Evolutionary conservation across 352 stramenopile species (phyloP), one percentile per base, ranked within the genome.

Genomic region (Pythium plurisporium): DNA sequence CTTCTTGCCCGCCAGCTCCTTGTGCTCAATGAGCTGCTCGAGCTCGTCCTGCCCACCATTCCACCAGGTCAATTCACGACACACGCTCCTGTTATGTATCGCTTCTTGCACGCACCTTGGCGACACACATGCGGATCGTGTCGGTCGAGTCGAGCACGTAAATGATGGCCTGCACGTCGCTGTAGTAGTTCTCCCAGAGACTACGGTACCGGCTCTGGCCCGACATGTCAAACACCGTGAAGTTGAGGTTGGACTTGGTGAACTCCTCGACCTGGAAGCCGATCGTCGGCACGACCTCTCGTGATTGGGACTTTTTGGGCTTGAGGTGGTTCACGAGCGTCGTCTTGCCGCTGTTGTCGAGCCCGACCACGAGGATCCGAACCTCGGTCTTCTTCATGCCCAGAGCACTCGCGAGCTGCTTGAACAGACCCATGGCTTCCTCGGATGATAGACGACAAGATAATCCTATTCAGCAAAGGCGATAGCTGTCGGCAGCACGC

Each of bases 271-370:
- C 87, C 57, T 94, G 78, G 69, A 96, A 96, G 43, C 88, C 88
- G 40, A 96, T 89, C 22, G 88, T 96, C 27, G 88, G 88, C 48
- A 89, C 88, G 22, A 95, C 83, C 65, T 96, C 88, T 36, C 77
- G 80, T 8, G 73, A 64, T 54, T 86, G 79, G n/a, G 71, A 85
- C 60, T 96, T 94, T 53, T 85, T 89, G 30, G 87, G 89, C 60
- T 96, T 96, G 54, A 96, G 73, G 62, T 96, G 82, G 63, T 96
- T 94, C 57, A 96, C 81, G n/a, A 96, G 72, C 31, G 89, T 96
- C 45, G 89, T 96, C 71, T 96, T 96, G 64, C 89, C 87, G 66
- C 81, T 94, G 63, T 96, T 96, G 62, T 96, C 89, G 25, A 96
- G 73, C 4, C 86, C 89, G 2, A 96, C 82, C 15, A 96, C 80